Evolutionary conservation across 2,329 filamentous ascomycete genomes (phyloP).

Genomic region (Trichoderma arundinaceum): DNA sequence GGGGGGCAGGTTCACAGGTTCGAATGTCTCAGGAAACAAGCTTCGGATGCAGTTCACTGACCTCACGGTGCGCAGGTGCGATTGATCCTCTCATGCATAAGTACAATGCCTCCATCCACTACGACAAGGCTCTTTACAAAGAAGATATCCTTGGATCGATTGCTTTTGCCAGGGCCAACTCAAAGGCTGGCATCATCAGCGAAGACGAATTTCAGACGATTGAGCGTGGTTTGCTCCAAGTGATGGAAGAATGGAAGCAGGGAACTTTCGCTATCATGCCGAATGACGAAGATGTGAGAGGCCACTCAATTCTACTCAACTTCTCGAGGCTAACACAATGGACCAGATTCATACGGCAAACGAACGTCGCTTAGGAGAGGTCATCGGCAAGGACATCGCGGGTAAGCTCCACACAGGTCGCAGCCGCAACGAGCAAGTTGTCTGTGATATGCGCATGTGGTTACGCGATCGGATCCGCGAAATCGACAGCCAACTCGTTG

Average conservation of each 20-base stretch:
- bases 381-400: conserved; percentile 83
- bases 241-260: conserved; percentile 61
- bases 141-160: conserved; percentile 83
- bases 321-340: not conserved
- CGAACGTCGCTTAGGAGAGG: conserved; percentile 75
- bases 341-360: conserved; percentile 65
- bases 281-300: conserved; percentile 54
- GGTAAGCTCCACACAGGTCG: conserved; percentile 90
- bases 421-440: conserved; percentile 87
- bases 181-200: conserved; percentile 75
- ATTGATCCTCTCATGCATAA: conserved; percentile 85
- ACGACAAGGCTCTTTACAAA: conserved; percentile 77
- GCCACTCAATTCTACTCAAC: not conserved
- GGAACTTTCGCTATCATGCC: conserved; percentile 58
- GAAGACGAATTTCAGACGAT: conserved; percentile 75
- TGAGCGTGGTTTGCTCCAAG: conserved; percentile 69
- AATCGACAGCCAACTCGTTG: conserved; percentile 57
- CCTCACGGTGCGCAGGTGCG: conserved; percentile 47
- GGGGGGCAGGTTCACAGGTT: conserved; percentile 61
- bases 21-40: conserved; percentile 37
- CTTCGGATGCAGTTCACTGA: conserved; percentile 41
- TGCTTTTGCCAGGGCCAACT: conserved; percentile 82
- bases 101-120: conserved; percentile 77
- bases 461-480: conserved; percentile 68
- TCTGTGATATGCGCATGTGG: conserved; percentile 91